A percentile compares a stretch with the other conserved stretches of the same genome.
Evolutionary conservation across 306 rosid species (phyloP).

Genomic region (peach (Prunus persica)): DNA sequence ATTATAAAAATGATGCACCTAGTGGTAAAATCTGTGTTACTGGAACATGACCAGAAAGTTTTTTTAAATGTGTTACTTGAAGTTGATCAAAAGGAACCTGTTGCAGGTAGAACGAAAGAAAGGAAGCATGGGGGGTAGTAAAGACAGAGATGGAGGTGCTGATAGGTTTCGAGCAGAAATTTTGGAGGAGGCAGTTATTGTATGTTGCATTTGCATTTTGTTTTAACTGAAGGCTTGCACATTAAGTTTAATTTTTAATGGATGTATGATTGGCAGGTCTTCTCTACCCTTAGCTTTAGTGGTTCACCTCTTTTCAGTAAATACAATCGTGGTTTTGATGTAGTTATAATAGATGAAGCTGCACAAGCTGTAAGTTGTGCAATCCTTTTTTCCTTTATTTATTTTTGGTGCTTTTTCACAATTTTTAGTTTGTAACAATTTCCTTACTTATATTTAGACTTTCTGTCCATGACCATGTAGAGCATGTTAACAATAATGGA

Average conservation of each 20-base stretch:
- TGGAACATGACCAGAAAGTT: background rate
- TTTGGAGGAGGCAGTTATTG: conserved; percentile 89
- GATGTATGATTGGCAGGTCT: conserved; percentile 64
- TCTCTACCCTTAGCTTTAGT: conserved; percentile 93
- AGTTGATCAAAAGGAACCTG: conserved; percentile 23
- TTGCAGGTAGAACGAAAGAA: conserved; percentile 66
- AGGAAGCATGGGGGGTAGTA: conserved; percentile 52
- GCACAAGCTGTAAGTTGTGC: conserved; percentile 88
- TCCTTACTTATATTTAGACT: background rate
- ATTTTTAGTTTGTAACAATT: background rate
- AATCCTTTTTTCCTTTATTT: background rate
- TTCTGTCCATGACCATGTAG: background rate
- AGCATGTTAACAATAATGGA: background rate
- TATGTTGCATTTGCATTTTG: conserved; percentile 35
- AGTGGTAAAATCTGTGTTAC: background rate
- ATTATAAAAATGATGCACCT: background rate
- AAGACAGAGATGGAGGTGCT: conserved; percentile 54
- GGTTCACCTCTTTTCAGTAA: conserved; percentile 73
- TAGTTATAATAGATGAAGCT: conserved; percentile 95
- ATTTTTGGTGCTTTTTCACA: background rate
- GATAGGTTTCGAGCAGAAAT: conserved; percentile 67
- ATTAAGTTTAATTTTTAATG: conserved; percentile 26
- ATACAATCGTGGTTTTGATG: conserved; percentile 81
- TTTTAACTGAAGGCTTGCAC: background rate
- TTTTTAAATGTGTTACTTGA: conserved; percentile 5